Evolutionary conservation across 768 basidiomycete genomes (phyloP), one percentile per base, ranked within the genome.

Genomic region (Boletus sensibilis): DNA sequence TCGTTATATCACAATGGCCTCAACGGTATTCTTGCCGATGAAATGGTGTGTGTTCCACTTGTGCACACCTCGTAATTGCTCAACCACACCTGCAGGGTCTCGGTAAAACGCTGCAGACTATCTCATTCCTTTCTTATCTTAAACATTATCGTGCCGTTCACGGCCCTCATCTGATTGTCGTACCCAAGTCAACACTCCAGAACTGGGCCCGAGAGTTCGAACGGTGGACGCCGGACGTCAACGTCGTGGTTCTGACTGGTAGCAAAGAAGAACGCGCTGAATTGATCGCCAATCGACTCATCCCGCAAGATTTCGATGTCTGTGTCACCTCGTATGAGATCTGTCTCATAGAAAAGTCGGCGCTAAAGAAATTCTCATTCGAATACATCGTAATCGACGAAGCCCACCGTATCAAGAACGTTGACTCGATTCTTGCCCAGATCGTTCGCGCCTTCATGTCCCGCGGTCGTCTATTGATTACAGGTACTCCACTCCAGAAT

Each of bases 341-440:
- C 58, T 96, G 94, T 70, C 82, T 98, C 60, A 92, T 96, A 62
- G 97, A 99, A 71, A 94, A 94, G 73, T 79, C 84, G n/a, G 82
- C 88, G 0, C 78, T 98, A 59, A 93, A 92, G 74, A 96, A 96
- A 72, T 92, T 98, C 71, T 89, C 88, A 0, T 98, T 98, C 77
- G 92, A 96, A 72, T 98, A 98, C 74, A 98, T 98, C 72, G 84
- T 90, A 61, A 98, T 99, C 66, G 96, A 99, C 74, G 96, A 99
- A 75, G 96, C 96, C 1, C 96, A 99, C 68, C 89, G 97, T 23
- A 99, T 99, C 82, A 98, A 98, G 78, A 98, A 98, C 70, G 94
- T 96, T 63, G 93, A 98, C 71, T 96, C 93, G 13, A 88, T 98
- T 65, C 82, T 99, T 16, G 87, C 88, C 16, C 93, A 97, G 74